phyloP scores from a whole-genome alignment of 2,329 filamentous ascomycete species.

The Fusarium miscanthi region DNA sequence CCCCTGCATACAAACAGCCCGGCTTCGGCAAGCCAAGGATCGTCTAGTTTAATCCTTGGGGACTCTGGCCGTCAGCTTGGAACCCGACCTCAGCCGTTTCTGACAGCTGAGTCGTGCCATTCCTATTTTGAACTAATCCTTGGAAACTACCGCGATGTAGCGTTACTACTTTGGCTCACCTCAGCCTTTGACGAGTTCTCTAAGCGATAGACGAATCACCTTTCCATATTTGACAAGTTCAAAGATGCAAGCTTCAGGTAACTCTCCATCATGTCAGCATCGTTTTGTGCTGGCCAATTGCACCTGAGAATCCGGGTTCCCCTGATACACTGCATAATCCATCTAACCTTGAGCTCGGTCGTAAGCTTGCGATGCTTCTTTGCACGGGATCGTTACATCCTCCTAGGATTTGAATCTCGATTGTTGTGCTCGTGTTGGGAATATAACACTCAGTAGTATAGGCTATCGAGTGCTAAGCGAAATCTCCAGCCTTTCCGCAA shows the following conservation, averaged over 20 bases:
- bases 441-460: background rate
- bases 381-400: conserved; percentile 14
- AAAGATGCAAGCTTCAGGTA: conserved; percentile 16
- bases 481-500: background rate
- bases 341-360: background rate
- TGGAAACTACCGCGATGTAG: background rate
- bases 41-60: conserved; percentile 17
- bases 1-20: conserved; percentile 17
- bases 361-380: conserved; percentile 11
- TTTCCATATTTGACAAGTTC: background rate
- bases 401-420: conserved; percentile 1
- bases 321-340: conserved; percentile 7
- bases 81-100: conserved; percentile 19
- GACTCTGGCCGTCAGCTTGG: conserved; percentile 12
- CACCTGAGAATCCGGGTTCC: background rate
- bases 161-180: conserved; percentile 20
- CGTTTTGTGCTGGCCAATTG: conserved; percentile 8
- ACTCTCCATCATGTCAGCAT: conserved; percentile 15
- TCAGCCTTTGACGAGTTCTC: conserved; percentile 9
- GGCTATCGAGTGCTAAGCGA: background rate
- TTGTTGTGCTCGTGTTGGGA: background rate
- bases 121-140: background rate
- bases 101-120: conserved; percentile 13
- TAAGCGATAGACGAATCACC: conserved; percentile 12
- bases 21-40: conserved; percentile 15